Base-by-base conservation (phyloP, 108 stramenopile species). In the Pseudonitzschia pungens region DNA sequence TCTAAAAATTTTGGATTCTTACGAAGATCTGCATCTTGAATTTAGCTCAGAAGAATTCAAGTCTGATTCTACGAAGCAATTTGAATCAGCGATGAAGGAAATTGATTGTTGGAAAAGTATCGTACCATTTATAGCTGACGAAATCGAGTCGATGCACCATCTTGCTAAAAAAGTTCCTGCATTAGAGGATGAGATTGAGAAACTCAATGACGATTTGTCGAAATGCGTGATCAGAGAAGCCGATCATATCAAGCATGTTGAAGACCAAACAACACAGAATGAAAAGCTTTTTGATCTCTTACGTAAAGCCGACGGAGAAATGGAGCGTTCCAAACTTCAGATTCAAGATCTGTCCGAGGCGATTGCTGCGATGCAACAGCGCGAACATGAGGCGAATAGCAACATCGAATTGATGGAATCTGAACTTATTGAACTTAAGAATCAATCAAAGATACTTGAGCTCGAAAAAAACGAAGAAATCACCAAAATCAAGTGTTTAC, bases 331-430 rank as follows among this genome's bases (percentile, higher is more conserved):
- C 26, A 72, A 59, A 4, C 27, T 22, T 16, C 78, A 79, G 44
- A 79, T 79, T 15, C 50, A 67, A 41, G 73, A 79, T 42, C 69
- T 79, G 78, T 73, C 78, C 2, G 26, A 65, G 16, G 72, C 78
- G 9, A 54, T 74, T 21, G 64, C 60, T 6, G 54, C 45, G 20
- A 42, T 79, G 51, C 78, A 79, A 24, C 53, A 70, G 41, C 66
- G 67, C n/a, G 73, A 79, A 53, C 24, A 45, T 20, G 67, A 72
- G 26, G n/a, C 65, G 66, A 65, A 26, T n/a, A 24, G 32, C 15
- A 72, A 68, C 32, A 41, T 42, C 36, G n/a, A 54, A 29, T 4
- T 65, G 15, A 40, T 67, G 44, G 44, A 26, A 29, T 67, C 66
- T 9, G 66, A 67, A 27, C 28, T 67, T 9, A 26, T 18, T 21